These are phyloP conservation scores for Prunus padus DNA, from an alignment of 306 rosid species.

Conservation along the genomic window DNA sequence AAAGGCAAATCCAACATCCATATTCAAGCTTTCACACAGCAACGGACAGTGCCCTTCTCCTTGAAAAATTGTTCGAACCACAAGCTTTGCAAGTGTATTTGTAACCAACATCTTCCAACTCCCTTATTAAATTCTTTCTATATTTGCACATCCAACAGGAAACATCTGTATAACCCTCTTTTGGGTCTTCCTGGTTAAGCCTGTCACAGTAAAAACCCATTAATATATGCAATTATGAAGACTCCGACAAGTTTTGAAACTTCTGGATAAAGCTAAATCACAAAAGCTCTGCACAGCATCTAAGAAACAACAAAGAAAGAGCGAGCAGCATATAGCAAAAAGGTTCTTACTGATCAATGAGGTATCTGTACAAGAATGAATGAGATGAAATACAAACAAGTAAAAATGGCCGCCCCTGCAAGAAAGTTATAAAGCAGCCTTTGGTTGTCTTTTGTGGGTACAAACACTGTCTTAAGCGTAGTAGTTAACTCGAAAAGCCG, in stretches of 20 bases:
- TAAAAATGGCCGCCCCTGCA: conserved; percentile 54
- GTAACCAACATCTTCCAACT: conserved; percentile 30
- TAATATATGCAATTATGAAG: background rate
- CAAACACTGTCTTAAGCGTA: conserved; percentile 70
- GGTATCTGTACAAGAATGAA: conserved; percentile 67
- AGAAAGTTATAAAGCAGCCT: conserved; percentile 78
- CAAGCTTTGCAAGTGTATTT: conserved; percentile 32
- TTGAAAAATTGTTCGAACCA: conserved; percentile 28
- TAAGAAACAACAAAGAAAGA: background rate
- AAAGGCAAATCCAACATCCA: conserved; percentile 27
- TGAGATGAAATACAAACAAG: conserved; percentile 61
- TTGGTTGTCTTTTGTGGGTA: conserved; percentile 83
- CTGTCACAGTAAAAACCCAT: conserved; percentile 33
- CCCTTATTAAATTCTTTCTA: conserved; percentile 43
- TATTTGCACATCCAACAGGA: conserved; percentile 42
- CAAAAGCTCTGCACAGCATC: background rate
- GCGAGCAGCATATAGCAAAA: background rate
- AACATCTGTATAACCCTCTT: conserved; percentile 30
- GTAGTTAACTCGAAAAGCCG: conserved; percentile 89
- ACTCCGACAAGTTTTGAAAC: background rate
- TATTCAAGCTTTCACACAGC: conserved; percentile 31
- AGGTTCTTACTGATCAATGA: conserved; percentile 53
- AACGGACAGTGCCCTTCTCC: conserved; percentile 23
- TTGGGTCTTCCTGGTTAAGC: conserved; percentile 38
- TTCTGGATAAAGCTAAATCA: background rate